phyloP scores from a whole-genome alignment of 371 early-diverging fungal genomes.

The Mucor mucedo region DNA sequence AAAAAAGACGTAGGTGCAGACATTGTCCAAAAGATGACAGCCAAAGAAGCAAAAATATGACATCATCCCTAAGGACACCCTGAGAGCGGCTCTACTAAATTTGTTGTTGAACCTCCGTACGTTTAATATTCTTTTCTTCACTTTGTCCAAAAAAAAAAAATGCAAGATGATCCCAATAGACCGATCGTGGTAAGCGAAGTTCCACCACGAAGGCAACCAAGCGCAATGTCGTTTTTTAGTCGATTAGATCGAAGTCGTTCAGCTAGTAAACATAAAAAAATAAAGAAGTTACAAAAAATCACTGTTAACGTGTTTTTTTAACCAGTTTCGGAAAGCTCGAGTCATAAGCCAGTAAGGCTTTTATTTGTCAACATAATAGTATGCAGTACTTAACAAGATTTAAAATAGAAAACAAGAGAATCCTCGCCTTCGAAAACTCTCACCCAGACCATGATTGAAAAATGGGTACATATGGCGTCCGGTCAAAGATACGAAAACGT shows the following conservation, averaged over 20 bases:
- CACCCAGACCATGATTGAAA: not conserved
- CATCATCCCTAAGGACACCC: no score
- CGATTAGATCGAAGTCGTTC: not conserved
- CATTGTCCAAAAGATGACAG: no score
- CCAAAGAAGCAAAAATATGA: no score
- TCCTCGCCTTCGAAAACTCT: not conserved
- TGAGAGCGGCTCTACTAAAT: no score
- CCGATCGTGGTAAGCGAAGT: not conserved
- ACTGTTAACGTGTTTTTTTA: no score
- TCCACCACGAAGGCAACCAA: not conserved
- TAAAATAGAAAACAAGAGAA: not conserved
- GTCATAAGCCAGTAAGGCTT: no score
- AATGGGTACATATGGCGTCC: not conserved
- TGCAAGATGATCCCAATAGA: not conserved
- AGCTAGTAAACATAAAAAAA: not conserved
- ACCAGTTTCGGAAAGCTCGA: no score
- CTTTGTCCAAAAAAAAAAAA: not conserved
- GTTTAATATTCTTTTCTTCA: no score
- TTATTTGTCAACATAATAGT: no score
- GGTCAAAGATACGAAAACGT: not conserved
- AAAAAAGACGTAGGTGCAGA: no score
- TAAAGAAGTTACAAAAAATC: no score
- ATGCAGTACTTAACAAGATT: not conserved
- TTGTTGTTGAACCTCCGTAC: no score
- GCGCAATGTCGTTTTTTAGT: not conserved